Evolutionary conservation across 148 eudicot genomes (phyloP).

Genomic region (Fagopyrum homotropicum): DNA sequence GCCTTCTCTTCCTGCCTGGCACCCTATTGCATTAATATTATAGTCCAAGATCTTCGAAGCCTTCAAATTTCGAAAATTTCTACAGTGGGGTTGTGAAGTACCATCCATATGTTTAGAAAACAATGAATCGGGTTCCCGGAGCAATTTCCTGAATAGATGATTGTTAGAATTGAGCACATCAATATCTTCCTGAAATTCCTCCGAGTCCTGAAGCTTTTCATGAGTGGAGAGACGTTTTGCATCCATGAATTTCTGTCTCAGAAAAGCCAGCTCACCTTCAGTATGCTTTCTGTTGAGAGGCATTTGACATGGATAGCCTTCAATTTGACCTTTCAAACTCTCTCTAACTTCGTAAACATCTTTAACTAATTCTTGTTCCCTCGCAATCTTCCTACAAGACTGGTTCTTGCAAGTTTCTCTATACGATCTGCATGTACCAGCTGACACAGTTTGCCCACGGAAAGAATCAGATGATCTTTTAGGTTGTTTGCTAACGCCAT

Average conservation of each 20-base stretch:
- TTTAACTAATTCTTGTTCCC: constrained; percentile 45
- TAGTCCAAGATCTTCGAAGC: constrained; percentile 32
- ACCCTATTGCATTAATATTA: constrained; percentile 39
- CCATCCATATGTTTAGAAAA: constrained; percentile 54
- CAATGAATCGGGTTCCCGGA: constrained; percentile 60
- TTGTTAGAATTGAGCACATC: constrained; percentile 51
- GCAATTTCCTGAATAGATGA: constrained; percentile 53
- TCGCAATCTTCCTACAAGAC: constrained; percentile 29
- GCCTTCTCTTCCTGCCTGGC: constrained; percentile 36
- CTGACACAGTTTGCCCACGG: constrained; percentile 22
- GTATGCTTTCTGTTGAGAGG: constrained; percentile 22
- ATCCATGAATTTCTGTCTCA: constrained; percentile 49
- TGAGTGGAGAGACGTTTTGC: constrained; percentile 49
- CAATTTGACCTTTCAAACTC: constrained; percentile 29
- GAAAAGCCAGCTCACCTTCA: constrained; percentile 40
- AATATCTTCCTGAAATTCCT: constrained; percentile 43
- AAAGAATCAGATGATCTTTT: constrained; percentile 33
- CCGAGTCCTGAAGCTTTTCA: constrained; percentile 45
- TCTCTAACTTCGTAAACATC: constrained; percentile 75
- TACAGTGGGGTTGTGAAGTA: constrained; percentile 27
- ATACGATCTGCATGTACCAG: constrained; percentile 15
- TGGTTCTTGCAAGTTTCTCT: constrained; percentile 21
- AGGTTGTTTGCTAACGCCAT: constrained; percentile 35
- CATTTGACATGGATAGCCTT: constrained; percentile 27
- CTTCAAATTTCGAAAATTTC: constrained; percentile 32